Base-by-base conservation (phyloP, 768 basidiomycete genomes). In the Xerocomus brunneocitrinus region DNA sequence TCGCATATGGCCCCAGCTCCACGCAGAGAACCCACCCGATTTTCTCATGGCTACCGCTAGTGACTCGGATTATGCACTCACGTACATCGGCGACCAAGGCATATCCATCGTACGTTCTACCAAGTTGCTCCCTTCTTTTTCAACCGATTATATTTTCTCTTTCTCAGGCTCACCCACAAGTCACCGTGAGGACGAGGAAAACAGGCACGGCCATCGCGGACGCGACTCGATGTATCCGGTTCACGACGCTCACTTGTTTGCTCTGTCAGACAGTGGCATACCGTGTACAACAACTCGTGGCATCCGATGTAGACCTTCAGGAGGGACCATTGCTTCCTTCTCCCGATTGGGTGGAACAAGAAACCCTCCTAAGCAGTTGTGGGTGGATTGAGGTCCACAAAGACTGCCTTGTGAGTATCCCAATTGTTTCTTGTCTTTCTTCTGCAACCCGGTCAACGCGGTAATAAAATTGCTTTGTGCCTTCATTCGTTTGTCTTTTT, bases 321-420 rank as follows among this genome's bases (percentile, higher is more conserved):
- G 84, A 85, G 50, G 83, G 85, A 8, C 80, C 83, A 3, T 69
- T 89, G 14, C 70, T 89, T 46, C 87, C 89, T 14, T 81, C 81
- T 1, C 82, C 85, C 49, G 86, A 88, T 42, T 90, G 87, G 85
- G 82, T 82, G 6, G 89, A 91, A 70, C 77, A 80, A 47, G 86
- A 88, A 62, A 72, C 82, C 47, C 73, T 91, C 69, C 81, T 81
- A 68, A 85, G 83, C 58, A 68, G 74, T 32, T 80, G 65, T 49
- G 89, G 89, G 10, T 89, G 86, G 87, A 77, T 91, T 55, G 83
- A 90, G 60, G 78, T 90, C 19, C 76, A 84, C 62, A 77, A 76
- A 49, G 73, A 76, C 48, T 85, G 83, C 62, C 63, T 88, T 69
- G 89, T 91, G 70, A 78, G 89, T 80, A 31, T 30, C 35, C 47